A percentile compares a stretch with the other conserved stretches of the same genome.
Evolutionary conservation across 371 early-diverging fungal genomes (phyloP).

Genomic region (Rhizopus microsporus): DNA sequence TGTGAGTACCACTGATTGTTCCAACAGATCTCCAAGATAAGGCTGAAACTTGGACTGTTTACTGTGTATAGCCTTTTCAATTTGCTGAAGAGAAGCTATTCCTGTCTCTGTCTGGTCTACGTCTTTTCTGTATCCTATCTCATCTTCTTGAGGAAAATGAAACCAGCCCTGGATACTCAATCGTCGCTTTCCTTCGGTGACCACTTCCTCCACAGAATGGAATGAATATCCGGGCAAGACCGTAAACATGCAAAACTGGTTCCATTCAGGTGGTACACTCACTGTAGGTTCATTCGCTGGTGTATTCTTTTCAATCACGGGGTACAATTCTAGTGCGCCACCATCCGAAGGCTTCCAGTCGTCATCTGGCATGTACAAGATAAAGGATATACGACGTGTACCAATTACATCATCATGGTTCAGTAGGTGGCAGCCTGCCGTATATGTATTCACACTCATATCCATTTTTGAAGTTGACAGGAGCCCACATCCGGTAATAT

Average conservation of each 20-base stretch:
- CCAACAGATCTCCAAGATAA: conserved; percentile 16
- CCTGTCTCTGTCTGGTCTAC: conserved; percentile 31
- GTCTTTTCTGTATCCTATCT: conserved; percentile 53
- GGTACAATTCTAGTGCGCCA: conserved; percentile 77
- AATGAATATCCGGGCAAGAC: conserved; percentile 78
- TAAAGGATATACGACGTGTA: conserved; percentile 73
- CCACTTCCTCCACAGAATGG: conserved; percentile 80
- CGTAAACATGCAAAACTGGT: conserved; percentile 75
- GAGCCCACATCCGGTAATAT: conserved; percentile 71
- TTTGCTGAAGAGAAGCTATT: conserved; percentile 55
- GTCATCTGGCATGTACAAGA: conserved; percentile 71
- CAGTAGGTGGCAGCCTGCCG: conserved; percentile 70
- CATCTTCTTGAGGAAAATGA: conserved; percentile 67
- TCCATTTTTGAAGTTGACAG: conserved; percentile 65
- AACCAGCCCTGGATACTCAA: conserved; percentile 80
- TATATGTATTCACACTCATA: conserved; percentile 67
- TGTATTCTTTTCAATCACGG: conserved; percentile 59
- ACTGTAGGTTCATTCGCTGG: conserved; percentile 64
- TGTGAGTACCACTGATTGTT: conserved; percentile 25
- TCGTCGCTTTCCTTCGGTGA: conserved; percentile 56
- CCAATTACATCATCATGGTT: conserved; percentile 85
- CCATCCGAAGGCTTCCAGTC: conserved; percentile 67
- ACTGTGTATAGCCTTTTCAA: conserved; percentile 18
- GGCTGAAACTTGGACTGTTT: conserved; percentile 18
- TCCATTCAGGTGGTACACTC: conserved; percentile 69